Evolutionary conservation across 495 filamentous ascomycete species (phyloP).

Genomic region (Platismatia glauca): DNA sequence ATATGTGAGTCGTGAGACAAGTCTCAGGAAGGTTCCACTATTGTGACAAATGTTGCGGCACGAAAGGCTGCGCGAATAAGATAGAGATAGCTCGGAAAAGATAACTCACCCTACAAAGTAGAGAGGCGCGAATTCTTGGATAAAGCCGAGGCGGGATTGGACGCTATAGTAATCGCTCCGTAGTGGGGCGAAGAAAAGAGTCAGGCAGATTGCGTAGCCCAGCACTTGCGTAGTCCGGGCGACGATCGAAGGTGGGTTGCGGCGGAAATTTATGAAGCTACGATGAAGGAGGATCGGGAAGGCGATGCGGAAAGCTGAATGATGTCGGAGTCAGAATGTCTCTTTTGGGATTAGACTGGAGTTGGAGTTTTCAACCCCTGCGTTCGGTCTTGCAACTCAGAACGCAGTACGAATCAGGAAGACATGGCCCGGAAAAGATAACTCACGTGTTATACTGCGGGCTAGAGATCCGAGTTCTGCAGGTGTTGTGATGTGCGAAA

Average conservation of each 20-base stretch:
- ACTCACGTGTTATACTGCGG: constrained; percentile 48
- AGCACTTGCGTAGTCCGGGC: constrained; percentile 60
- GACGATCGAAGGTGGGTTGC: constrained; percentile 54
- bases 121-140: constrained; percentile 59
- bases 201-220: constrained; percentile 54
- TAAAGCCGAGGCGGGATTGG: constrained; percentile 61
- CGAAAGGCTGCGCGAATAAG: no score
- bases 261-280: constrained; percentile 55
- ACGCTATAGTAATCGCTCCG: constrained; percentile 57
- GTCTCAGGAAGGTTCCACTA: no score
- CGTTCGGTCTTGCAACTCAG: no score
- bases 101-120: constrained; percentile 72
- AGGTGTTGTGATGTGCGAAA: constrained; percentile 49
- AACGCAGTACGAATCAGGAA: no score
- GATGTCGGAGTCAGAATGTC: no score
- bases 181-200: constrained; percentile 64
- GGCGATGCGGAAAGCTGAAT: constrained; percentile 51
- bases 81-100: no score
- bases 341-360: no score
- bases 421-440: no score
- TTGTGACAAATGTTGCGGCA: no score
- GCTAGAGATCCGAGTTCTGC: constrained; percentile 60
- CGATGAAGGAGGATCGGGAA: constrained; percentile 57
- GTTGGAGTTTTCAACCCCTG: no score
- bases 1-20: no score